Conservation (phyloP, 2,329 filamentous ascomycete genomes). For the Hymenotorrendiella dingleyae region DNA sequence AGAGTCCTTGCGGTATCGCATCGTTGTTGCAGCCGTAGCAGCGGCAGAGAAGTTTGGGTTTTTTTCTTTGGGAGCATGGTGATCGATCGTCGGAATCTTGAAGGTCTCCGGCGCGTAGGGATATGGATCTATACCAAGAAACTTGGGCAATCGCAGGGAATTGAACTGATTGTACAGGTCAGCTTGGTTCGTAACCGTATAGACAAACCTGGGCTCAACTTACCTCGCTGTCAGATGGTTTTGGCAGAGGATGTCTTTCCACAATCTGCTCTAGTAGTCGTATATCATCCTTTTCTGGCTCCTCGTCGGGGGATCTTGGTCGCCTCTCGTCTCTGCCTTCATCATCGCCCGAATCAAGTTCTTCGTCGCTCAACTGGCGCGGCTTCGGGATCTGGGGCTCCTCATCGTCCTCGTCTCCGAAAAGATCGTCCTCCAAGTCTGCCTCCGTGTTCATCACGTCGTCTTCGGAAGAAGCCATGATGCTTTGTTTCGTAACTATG, state of each 20-base stretch:
- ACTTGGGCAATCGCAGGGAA: slow-evolving; percentile 64
- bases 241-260: slow-evolving; percentile 64
- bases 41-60: slow-evolving; percentile 47
- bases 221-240: slow-evolving; percentile 66
- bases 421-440: slow-evolving; percentile 54
- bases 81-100: slow-evolving; percentile 54
- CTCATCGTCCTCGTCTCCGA: slow-evolving; percentile 48
- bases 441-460: slow-evolving; percentile 33
- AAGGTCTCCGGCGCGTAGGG: slow-evolving; percentile 63
- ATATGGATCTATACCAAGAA: slow-evolving; percentile 63
- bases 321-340: slow-evolving; percentile 59
- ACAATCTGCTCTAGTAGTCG: slow-evolving; percentile 59
- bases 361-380: slow-evolving; percentile 50
- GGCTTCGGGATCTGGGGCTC: slow-evolving; percentile 19
- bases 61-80: slow-evolving; percentile 41
- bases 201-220: no score
- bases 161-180: no score
- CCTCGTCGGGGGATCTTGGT: slow-evolving; percentile 13
- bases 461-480: slow-evolving; percentile 21
- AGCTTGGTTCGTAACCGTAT: no score
- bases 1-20: slow-evolving; percentile 63
- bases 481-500: background rate
- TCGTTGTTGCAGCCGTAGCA: slow-evolving; percentile 55
- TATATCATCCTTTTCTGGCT: slow-evolving; percentile 39
- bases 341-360: slow-evolving; percentile 57